Conservation (phyloP, 1,139 yeast species). For the Debaryomyces sp. region DNA sequence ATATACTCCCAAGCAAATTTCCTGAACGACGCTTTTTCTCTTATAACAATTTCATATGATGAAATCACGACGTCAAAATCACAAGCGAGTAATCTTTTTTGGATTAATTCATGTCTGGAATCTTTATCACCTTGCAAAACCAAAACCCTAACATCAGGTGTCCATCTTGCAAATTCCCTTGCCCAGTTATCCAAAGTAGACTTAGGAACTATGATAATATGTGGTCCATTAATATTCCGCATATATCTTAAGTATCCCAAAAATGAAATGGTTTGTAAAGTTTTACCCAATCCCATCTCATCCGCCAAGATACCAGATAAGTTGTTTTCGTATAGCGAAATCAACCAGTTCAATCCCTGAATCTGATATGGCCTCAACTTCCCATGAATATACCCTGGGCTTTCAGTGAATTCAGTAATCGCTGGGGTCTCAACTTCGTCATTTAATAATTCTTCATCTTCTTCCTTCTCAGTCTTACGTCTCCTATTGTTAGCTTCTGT, state of each 20-base stretch:
- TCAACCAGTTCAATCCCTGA: constrained; percentile 92
- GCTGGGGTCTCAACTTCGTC: constrained; percentile 51
- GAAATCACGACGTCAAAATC: constrained; percentile 75
- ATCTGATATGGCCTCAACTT: constrained; percentile 79
- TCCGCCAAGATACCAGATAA: constrained; percentile 93
- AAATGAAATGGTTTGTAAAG: constrained; percentile 88
- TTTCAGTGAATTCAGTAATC: constrained; percentile 61
- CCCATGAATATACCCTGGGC: constrained; percentile 69
- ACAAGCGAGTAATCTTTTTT: constrained; percentile 54
- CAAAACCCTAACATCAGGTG: constrained; percentile 71
- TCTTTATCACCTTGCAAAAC: constrained; percentile 77
- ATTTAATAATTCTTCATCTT: constrained; percentile 65
- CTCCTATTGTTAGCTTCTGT: constrained; percentile 34
- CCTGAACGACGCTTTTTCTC: constrained; percentile 65
- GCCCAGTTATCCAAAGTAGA: constrained; percentile 82
- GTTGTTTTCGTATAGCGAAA: constrained; percentile 78
- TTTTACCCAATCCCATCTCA: constrained; percentile 98
- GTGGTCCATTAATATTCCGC: constrained; percentile 68
- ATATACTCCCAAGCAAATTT: constrained; percentile 76
- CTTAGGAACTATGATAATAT: constrained; percentile 74
- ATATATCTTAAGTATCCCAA: constrained; percentile 70
- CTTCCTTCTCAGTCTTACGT: constrained; percentile 69
- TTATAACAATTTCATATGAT: constrained; percentile 76
- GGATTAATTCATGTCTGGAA: constrained; percentile 55
- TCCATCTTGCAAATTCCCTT: constrained; percentile 76